Evolutionary conservation across 306 rosid genomes (phyloP).

Genomic region (Aeschynomene evenia): DNA sequence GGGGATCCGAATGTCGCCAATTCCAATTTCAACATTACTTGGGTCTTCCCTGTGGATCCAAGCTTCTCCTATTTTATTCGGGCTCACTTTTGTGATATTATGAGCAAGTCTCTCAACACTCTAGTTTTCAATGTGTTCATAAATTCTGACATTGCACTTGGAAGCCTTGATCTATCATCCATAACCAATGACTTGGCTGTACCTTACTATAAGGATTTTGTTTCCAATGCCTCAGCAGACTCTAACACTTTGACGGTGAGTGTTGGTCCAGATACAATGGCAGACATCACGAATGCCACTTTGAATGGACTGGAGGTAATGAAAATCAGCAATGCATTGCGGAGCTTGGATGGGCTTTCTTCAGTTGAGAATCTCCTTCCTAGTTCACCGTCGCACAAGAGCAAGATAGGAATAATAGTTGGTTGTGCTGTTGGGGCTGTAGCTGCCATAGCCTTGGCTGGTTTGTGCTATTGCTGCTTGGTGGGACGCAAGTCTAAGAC

Average conservation of each 20-base stretch:
- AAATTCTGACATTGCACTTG: slow-evolving; percentile 59
- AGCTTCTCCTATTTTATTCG: slow-evolving; percentile 66
- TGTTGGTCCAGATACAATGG: slow-evolving; percentile 77
- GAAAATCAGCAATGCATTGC: slow-evolving; percentile 67
- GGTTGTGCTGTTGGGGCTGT: slow-evolving; percentile 53
- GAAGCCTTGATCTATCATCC: slow-evolving; percentile 74
- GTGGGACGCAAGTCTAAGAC: slow-evolving; percentile 48
- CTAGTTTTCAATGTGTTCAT: slow-evolving; percentile 81
- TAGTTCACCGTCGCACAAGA: slow-evolving; percentile 45
- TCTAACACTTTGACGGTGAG: slow-evolving; percentile 69
- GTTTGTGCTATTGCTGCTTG: slow-evolving; percentile 56
- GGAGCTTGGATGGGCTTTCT: slow-evolving; percentile 65
- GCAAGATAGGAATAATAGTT: slow-evolving; percentile 41
- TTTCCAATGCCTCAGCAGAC: slow-evolving; percentile 55
- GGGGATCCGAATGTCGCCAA: slow-evolving; percentile 61
- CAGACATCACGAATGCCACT: slow-evolving; percentile 66
- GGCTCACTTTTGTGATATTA: slow-evolving; percentile 84
- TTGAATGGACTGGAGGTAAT: slow-evolving; percentile 83
- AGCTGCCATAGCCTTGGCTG: slow-evolving; percentile 45
- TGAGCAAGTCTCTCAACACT: slow-evolving; percentile 65
- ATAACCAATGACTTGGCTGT: slow-evolving; percentile 55
- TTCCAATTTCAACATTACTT: slow-evolving; percentile 84
- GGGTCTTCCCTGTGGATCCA: slow-evolving; percentile 80
- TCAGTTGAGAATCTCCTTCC: slow-evolving; percentile 63
- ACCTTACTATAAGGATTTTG: slow-evolving; percentile 70